phyloP scores from a whole-genome alignment of 2,329 filamentous ascomycete species.

The Didymella glomerata region DNA sequence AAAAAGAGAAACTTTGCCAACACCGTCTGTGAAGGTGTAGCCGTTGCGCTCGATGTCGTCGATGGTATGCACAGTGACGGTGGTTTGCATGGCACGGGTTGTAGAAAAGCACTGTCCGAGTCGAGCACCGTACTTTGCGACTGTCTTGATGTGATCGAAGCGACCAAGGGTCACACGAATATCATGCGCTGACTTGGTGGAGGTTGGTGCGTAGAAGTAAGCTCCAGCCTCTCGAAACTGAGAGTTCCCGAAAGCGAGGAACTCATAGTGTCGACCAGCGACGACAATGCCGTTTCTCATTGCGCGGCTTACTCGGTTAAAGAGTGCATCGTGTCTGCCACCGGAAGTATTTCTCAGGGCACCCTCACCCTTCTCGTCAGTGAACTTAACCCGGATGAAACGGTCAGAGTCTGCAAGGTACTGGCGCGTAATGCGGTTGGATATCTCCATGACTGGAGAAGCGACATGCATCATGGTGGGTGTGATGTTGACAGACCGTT shows the following conservation, averaged over 20 bases:
- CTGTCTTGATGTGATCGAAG: conserved; percentile 79
- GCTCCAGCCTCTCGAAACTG: conserved; percentile 91
- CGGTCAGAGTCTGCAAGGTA: conserved; percentile 74
- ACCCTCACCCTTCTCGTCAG: conserved; percentile 73
- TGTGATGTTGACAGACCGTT: conserved; percentile 81
- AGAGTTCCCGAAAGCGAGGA: conserved; percentile 93
- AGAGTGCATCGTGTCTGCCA: conserved; percentile 65
- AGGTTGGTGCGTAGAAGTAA: conserved; percentile 85
- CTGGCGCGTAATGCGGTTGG: conserved; percentile 83
- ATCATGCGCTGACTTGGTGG: conserved; percentile 71
- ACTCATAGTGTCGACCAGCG: conserved; percentile 83
- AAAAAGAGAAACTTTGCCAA: conserved; percentile 87
- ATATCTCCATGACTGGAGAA: conserved; percentile 82
- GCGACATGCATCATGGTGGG: conserved; percentile 82
- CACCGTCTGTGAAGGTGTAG: conserved; percentile 86
- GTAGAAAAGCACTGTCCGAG: conserved; percentile 97
- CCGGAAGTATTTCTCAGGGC: conserved; percentile 43
- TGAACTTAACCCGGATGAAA: conserved; percentile 89
- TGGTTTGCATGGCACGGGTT: conserved; percentile 76
- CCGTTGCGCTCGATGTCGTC: conserved; percentile 74
- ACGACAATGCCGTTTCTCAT: conserved; percentile 82
- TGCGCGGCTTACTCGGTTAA: conserved; percentile 74
- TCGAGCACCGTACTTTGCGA: conserved; percentile 90
- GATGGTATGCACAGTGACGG: conserved; percentile 66
- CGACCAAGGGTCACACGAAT: conserved; percentile 89